Conservation (phyloP, 345 rosid species). For the Sonneratia caseolaris region DNA sequence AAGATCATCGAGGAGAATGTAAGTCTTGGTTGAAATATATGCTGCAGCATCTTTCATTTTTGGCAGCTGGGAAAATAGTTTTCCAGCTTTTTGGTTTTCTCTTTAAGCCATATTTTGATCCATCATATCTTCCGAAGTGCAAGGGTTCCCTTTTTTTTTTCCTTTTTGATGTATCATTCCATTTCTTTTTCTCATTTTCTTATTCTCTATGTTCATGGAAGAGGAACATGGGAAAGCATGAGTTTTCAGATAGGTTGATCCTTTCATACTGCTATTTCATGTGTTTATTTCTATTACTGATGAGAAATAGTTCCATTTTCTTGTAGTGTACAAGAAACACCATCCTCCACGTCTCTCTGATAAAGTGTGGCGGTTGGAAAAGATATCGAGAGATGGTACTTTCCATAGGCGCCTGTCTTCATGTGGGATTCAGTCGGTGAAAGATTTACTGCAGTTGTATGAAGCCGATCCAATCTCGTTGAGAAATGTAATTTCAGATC, state of each 20-base stretch:
- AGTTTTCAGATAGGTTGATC: no score
- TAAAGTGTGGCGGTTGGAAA: constrained; percentile 35
- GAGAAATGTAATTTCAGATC: constrained; percentile 27
- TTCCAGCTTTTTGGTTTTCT: neutral
- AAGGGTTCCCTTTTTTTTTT: no score
- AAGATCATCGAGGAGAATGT: constrained; percentile 38
- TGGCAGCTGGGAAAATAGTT: neutral
- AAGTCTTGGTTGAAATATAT: constrained; percentile 5
- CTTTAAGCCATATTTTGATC: no score
- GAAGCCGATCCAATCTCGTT: constrained; percentile 14
- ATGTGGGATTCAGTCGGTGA: constrained; percentile 14
- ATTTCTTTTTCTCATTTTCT: no score
- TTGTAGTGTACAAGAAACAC: constrained; percentile 32
- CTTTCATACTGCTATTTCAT: no score
- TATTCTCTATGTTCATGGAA: no score
- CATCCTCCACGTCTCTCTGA: constrained; percentile 27
- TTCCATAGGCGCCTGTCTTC: constrained; percentile 18
- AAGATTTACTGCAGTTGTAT: constrained; percentile 21
- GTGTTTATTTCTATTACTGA: neutral
- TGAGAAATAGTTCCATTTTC: neutral
- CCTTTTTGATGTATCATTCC: no score
- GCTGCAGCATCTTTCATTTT: neutral
- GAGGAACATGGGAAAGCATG: no score
- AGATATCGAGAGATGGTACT: constrained; percentile 28
- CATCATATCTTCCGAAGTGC: no score